Percentiles rank a stretch among this genome's conserved stretches.
These are phyloP conservation scores for Solanum corneliomulleri DNA, from an alignment of 257 asterid species.

Conservation along the genomic window DNA sequence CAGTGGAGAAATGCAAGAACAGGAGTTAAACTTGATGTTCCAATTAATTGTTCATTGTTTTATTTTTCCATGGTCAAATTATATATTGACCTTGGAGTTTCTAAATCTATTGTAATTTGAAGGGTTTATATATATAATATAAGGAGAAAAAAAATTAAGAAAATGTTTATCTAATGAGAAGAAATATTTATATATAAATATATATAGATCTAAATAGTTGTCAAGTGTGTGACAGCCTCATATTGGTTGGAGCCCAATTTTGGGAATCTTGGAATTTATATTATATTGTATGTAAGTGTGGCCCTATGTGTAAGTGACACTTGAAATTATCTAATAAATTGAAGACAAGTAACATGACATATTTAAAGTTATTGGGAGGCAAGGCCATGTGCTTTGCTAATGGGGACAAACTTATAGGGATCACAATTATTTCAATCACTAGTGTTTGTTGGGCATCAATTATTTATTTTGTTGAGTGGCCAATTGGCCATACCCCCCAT, in stretches of 20 bases:
- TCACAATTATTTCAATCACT: not conserved
- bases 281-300: not conserved
- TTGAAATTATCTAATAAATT: not conserved
- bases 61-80: not conserved
- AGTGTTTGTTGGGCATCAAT: not conserved
- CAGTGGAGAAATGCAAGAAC: slow-evolving; percentile 45
- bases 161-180: not conserved
- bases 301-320: not conserved
- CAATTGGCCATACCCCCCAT: not conserved
- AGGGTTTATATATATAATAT: not conserved
- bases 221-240: not conserved
- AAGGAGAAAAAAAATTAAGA: not conserved
- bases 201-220: not conserved
- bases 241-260: not conserved
- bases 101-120: not conserved
- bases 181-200: not conserved
- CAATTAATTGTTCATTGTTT: not conserved
- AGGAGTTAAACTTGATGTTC: slow-evolving; percentile 12
- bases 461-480: not conserved
- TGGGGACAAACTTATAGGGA: not conserved
- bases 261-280: not conserved
- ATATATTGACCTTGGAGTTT: not conserved
- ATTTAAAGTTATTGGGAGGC: not conserved
- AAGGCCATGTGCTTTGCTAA: not conserved
- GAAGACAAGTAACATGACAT: slow-evolving; percentile 7